phyloP scores from a whole-genome alignment of 2,329 filamentous ascomycete species.

The Verticillium klebahnii region DNA sequence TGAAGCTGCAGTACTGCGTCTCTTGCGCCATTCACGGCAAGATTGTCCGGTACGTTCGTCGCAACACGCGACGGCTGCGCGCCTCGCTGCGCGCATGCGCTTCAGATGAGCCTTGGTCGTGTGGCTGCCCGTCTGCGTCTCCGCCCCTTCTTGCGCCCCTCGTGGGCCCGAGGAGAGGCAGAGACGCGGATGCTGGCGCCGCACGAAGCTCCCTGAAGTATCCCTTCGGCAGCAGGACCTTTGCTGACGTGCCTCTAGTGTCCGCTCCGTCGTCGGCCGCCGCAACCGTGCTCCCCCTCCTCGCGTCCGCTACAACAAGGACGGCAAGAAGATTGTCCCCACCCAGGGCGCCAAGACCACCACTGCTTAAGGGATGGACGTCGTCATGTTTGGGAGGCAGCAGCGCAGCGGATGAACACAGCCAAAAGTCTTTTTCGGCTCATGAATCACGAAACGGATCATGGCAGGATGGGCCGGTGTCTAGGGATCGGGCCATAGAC shows the following conservation, averaged over 20 bases:
- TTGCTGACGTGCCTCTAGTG: constrained; percentile 54
- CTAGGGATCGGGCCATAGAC: constrained; percentile 4
- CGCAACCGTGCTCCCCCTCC: constrained; percentile 98
- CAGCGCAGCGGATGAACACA: constrained; percentile 1
- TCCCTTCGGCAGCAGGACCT: background rate
- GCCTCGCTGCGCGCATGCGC: constrained; percentile 36
- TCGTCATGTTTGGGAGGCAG: constrained; percentile 2
- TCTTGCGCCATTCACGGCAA: constrained; percentile 99
- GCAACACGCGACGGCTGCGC: constrained; percentile 55
- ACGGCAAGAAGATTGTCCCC: constrained; percentile 97
- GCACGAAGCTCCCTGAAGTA: background rate
- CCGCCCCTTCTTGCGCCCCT: background rate
- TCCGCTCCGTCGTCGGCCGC: constrained; percentile 92
- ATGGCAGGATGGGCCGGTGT: constrained; percentile 5
- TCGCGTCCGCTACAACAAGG: constrained; percentile 99
- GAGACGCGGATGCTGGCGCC: background rate
- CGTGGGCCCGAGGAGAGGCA: background rate
- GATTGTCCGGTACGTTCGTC: constrained; percentile 95
- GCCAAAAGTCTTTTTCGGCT: constrained; percentile 1
- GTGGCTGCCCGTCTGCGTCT: background rate
- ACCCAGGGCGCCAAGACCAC: constrained; percentile 67
- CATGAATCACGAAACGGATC: constrained; percentile 6
- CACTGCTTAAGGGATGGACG: background rate
- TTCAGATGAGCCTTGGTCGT: constrained; percentile 57
- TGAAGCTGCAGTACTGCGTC: constrained; percentile 99